These are phyloP conservation scores for Stenocarpella maydis DNA, from an alignment of 2,329 filamentous ascomycete genomes.

Conservation along the genomic window DNA sequence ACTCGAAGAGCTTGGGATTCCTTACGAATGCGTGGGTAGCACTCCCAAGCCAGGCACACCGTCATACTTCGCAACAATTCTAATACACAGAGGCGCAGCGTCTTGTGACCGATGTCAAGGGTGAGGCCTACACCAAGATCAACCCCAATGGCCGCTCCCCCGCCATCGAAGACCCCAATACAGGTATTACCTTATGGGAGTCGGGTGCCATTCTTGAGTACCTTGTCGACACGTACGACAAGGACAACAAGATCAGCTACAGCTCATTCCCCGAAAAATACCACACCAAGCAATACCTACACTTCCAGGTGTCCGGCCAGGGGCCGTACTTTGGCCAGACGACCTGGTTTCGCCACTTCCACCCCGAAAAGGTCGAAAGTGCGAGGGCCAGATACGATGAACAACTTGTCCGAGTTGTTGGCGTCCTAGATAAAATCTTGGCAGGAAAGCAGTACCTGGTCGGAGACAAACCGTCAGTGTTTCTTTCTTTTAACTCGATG, in stretches of 20 bases:
- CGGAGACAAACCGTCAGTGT: conserved; percentile 19
- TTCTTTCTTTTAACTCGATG: neutral
- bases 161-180: conserved; percentile 49
- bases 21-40: conserved; percentile 41
- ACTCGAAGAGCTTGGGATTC: conserved; percentile 44
- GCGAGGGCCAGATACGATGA: neutral
- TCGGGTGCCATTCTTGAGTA: conserved; percentile 60
- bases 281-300: conserved; percentile 47
- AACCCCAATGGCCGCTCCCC: conserved; percentile 33
- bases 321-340: conserved; percentile 54
- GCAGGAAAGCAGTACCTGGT: conserved; percentile 16
- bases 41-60: neutral
- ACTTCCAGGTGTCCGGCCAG: conserved; percentile 52
- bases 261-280: conserved; percentile 49
- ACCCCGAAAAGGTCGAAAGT: conserved; percentile 7
- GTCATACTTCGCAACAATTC: neutral
- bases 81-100: neutral
- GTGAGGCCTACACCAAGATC: conserved; percentile 13
- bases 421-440: conserved; percentile 20
- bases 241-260: conserved; percentile 49
- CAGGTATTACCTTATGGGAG: conserved; percentile 57
- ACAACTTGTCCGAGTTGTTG: conserved; percentile 7
- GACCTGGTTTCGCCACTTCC: conserved; percentile 47
- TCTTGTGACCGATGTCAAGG: conserved; percentile 22
- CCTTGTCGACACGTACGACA: conserved; percentile 55